Base-by-base conservation (phyloP, 1,139 yeast genomes). In the Zygotorulaspora mrakii region DNA sequence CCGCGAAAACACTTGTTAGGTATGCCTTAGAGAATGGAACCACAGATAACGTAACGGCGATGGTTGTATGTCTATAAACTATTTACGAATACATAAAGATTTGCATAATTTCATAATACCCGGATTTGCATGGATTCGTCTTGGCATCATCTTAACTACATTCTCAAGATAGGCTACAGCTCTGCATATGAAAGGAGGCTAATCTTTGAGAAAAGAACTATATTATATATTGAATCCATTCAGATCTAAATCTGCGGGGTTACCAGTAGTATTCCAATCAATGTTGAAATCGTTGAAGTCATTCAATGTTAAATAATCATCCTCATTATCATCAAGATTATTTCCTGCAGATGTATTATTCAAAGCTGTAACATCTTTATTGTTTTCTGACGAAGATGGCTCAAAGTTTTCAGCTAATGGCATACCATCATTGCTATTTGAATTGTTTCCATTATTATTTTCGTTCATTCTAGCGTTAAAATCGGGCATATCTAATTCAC, bases 41-140 rank as follows among this genome's bases (percentile, higher is more conserved):
- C 12, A 83, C 95, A 3, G 99, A 91, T 64, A 91, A 91, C 61
- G 78, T 91, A 30, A 89, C 98, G 0, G 94, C 85, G 21, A 87
- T 91, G 96, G 88, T 91, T n/a, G 62, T 67, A 11, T 48, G 47
- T 14, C 52, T 62, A n/a, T 52, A 37, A 50, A 11, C n/a, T n/a
- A 21, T 13, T 20, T 20, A 20, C 22, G 22, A 9, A 6, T 9
- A 9, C 22, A 9, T 20, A 6, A 9, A 20, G 22, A 20, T 11
- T 21, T 28, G 31, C 31, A 28, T 28, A 14, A 28, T 7, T 9
- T 28, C 31, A 20, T 20, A 20, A 9, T 9, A 20, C 22, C 22
- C 22, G n/a, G n/a, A n/a, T n/a, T n/a, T n/a, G n/a, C n/a, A n/a
- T n/a, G n/a, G n/a, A n/a, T n/a, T n/a, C n/a, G n/a, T n/a, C n/a